Conservation (phyloP, 192 early-diverging fungal species). For the Anaeromyces robustus region DNA sequence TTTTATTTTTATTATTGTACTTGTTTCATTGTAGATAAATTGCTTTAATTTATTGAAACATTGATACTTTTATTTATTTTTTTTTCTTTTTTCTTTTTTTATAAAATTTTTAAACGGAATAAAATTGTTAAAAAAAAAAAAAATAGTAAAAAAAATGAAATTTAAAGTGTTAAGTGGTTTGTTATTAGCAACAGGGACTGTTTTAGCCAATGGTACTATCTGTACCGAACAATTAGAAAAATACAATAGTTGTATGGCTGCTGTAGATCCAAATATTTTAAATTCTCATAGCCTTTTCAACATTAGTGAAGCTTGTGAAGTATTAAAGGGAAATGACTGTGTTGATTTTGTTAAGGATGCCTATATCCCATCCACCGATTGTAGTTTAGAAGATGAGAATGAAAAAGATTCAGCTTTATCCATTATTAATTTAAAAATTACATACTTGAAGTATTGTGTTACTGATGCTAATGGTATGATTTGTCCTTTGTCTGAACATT, state of each 20-base stretch:
- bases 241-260: background rate
- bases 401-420: background rate
- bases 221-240: background rate
- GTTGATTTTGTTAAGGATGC: background rate
- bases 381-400: background rate
- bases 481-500: too few relatives aligned
- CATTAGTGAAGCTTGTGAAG: background rate
- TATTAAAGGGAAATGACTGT: background rate
- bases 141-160: background rate
- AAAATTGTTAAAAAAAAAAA: background rate
- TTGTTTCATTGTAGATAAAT: too few relatives aligned
- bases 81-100: too few relatives aligned
- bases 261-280: background rate
- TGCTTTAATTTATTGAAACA: too few relatives aligned
- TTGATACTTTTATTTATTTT: too few relatives aligned
- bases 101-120: too few relatives aligned
- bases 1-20: too few relatives aligned
- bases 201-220: background rate
- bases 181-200: background rate
- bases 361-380: background rate
- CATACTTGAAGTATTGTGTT: background rate
- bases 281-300: background rate
- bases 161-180: background rate
- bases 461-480: background rate
- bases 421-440: background rate